Evolutionary conservation across 371 early-diverging fungal species (phyloP), one percentile per base, ranked within the genome.

Genomic region (Mucor mucedo): DNA sequence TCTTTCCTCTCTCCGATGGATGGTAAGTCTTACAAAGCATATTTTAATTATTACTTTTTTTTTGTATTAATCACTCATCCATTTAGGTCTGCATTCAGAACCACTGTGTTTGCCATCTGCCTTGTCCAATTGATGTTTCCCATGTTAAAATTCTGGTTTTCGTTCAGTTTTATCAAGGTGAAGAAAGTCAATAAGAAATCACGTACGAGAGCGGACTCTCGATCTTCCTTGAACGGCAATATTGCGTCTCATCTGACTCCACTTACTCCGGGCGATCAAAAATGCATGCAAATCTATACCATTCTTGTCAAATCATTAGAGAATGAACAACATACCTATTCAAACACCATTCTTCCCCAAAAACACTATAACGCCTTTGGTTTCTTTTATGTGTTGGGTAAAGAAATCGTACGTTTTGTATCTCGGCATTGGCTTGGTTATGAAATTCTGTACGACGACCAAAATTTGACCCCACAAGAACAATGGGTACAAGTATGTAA

Each of bases 381-480:
- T 14, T 58, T 69, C 45, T 68, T 52, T n/a, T 28, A 59, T 11
- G 16, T 56, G 16, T 45, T 70, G 40, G 21, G 11, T 40, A 53
- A 76, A 72, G 62, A 78, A 76, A 62, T 55, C 29, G 29, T 47
- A 53, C 61, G 75, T 42, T 56, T 69, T 75, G 41, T 45, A 4
- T 32, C 55, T 16, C 79, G 82, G 11, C 82, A 77, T 57, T 63
- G 56, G 48, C 62, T 79, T 27, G 80, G 78, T n/a, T 76, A 78
- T 52, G 78, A 81, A 8, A 65, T 80, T 14, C 52, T 71, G 9
- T 73, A 70, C 30, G 64, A 60, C 21, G 47, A 64, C 13, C 28
- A 29, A 2, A 5, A 50, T 5, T 13, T 21, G 33, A n/a, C 59
- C n/a, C 39, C 52, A 14, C 68, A 73, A 54, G 68, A 76, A 35